Base-by-base conservation (phyloP, 208 protist genomes). In the Polymyxa betae region DNA sequence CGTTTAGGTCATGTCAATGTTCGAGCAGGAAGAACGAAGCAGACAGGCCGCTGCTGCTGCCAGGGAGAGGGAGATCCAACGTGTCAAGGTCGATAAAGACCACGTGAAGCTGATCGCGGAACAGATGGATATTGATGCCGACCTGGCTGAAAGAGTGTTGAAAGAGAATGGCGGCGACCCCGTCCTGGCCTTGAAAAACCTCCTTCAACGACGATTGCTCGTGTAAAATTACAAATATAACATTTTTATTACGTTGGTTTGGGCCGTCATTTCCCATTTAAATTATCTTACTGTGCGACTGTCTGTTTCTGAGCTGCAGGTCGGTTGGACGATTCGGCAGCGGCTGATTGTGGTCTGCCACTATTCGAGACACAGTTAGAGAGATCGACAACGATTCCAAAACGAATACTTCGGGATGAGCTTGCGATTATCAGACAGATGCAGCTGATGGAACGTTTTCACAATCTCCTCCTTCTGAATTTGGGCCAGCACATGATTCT, bases 381-480 rank as follows among this genome's bases (percentile, higher is more conserved):
- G 24, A 5, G 5, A 60, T 60, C 12, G 49, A 29, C 49, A 24
- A 29, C 24, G 5, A 29, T 5, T 60, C 24, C 49, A 60, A 24
- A 60, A 60, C 49, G 24, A 60, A 29, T 24, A 24, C 49, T 24
- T 60, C 24, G 49, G 49, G 5, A 29, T 29, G 49, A 5, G 72
- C 5, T 35, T n/a, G 72, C 72, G 40, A 43, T 82, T 82, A 20
- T 82, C 72, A n/a, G 72, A 82, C 72, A 82, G 72, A 38, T n/a
- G 72, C 5, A 82, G 40, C 16, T 82, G 5, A 5, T 43, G 72
- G n/a, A 82, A 82, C n/a, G 72, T 82, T 45, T 43, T 35, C 10
- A 82, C n/a, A n/a, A 82, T 82, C 72, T 82, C 72, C 35, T 82
- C 72, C 72, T 82, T 82, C 40, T 82, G 72, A 20, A 82, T 82